Evolutionary conservation across 2,329 filamentous ascomycete species (phyloP), one percentile per base, ranked within the genome.

Genomic region (Stemphylium vesicarium): DNA sequence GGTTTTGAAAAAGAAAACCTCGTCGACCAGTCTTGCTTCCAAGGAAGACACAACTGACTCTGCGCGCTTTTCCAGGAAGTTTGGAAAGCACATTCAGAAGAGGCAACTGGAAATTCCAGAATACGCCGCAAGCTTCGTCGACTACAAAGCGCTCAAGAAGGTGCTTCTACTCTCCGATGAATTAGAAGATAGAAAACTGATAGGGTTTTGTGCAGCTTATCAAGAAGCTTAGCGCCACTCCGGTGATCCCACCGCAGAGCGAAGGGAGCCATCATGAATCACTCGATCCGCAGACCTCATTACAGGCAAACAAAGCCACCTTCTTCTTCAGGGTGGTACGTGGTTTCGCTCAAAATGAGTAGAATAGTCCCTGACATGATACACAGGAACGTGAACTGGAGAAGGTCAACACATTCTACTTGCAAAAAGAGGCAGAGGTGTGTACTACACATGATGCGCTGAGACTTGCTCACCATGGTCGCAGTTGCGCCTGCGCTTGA

Each of bases 131-230:
- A 97, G 93, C 79, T 99, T 99, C 75, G 93, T 98, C 69, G 97
- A 99, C 80, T 99, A 99, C 83, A 99, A 99, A 81, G 93, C 92
- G 57, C 83, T 99, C 68, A 99, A 99, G 80, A 98, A 98, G 91
- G 95, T 96, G 74, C 60, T 79, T 53, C 51, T 36, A 16, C 39
- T 42, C 38, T 50, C 42, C 47, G 41, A 18, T 26, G 37, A 31
- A 35, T 32, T 16, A 50, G 31, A 39, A 20, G 26, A 20, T 32
- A n/a, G 18, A 31, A 31, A 29, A 37, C 58, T 64, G 53, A 62
- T 64, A 35, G 62, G 60, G 18, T 40, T 36, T 35, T 55, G 70
- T 41, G 47, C 78, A 98, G 94, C 91, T 98, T 79, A 99, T 98
- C 82, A 98, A 98, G 79, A 95, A 95, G 79, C 87, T 98, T 68